Evolutionary conservation across 2,329 filamentous ascomycete genomes (phyloP), one percentile per base, ranked within the genome.

Genomic region (Sclerotinia trifoliorum): DNA sequence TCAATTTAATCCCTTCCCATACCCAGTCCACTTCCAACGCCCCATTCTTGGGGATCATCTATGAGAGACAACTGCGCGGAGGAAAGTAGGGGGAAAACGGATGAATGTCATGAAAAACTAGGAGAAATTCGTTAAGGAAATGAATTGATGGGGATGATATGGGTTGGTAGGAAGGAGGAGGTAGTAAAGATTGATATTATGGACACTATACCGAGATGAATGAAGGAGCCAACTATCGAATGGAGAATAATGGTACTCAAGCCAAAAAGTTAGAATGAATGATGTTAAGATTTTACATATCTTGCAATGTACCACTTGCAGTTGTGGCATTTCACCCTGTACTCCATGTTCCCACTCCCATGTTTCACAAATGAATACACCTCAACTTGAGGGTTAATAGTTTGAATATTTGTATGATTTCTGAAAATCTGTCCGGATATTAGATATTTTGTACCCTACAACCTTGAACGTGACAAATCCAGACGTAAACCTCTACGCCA

Each of bases 361-460:
- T 21, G 11, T 5, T 39, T 29, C 24, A 24, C 13, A 51, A 3
- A n/a, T 15, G 24, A n/a, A 51, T 17, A 42, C 39, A 42, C 29
- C 44, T 11, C 58, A 39, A 62, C 60, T 51, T 26, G 29, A 62
- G 29, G 46, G 29, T 21, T 1, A 24, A 19, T 7, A 62, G 29
- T 21, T 21, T 2, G 26, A 51, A 62, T 39, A 51, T 11, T 48
- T 35, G 29, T 49, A 51, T 61, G 51, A 5, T 10, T 32, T 62
- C 15, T 48, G 29, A 39, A 48, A 26, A 39, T 26, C 35, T 5
- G 15, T 11, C 32, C n/a, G 21, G 29, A 51, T 24, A 39, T 42
- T 52, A 63, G n/a, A n/a, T 63, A 63, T 52, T 17, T 21, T 39
- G 32, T 63, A 51, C 24, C 46, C 32, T 51, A 63, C 39, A 51